Evolutionary conservation across 768 basidiomycete species (phyloP).

Genomic region (Chalciporus sphaerocephalus): DNA sequence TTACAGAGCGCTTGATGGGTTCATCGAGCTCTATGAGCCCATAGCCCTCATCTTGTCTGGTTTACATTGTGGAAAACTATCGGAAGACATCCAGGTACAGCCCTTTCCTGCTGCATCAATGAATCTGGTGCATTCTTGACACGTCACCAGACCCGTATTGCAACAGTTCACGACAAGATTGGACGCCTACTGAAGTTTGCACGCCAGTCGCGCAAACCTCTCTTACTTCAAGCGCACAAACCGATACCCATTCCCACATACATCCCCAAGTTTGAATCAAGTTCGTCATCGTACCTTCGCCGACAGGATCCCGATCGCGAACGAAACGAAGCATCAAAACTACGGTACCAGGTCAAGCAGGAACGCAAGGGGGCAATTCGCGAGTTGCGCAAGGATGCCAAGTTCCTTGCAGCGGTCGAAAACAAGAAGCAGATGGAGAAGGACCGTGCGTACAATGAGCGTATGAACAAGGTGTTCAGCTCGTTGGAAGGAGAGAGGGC

Average conservation of each 20-base stretch:
- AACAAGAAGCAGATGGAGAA: constrained; percentile 82
- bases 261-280: constrained; percentile 86
- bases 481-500: constrained; percentile 84
- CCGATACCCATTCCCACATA: constrained; percentile 93
- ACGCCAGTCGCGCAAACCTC: constrained; percentile 65
- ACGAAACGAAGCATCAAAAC: constrained; percentile 78
- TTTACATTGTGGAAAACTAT: constrained; percentile 44
- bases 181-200: constrained; percentile 70
- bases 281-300: constrained; percentile 69
- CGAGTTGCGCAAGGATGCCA: constrained; percentile 91
- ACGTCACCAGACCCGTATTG: constrained; percentile 43
- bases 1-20: constrained; percentile 75
- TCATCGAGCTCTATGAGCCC: constrained; percentile 81
- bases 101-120: not conserved
- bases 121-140: constrained; percentile 11
- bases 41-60: constrained; percentile 53
- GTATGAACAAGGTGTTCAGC: constrained; percentile 78
- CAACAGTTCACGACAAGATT: constrained; percentile 46
- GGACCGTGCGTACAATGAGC: constrained; percentile 72
- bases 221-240: constrained; percentile 87
- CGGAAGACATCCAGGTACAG: constrained; percentile 53
- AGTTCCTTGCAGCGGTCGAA: constrained; percentile 86
- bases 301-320: constrained; percentile 90
- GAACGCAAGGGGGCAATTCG: constrained; percentile 96
- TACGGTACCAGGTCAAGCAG: constrained; percentile 87